Evolutionary conservation across 1,139 yeast genomes (phyloP), one percentile per base, ranked within the genome.

Genomic region (Yamadazyma kanchanaburiensis): DNA sequence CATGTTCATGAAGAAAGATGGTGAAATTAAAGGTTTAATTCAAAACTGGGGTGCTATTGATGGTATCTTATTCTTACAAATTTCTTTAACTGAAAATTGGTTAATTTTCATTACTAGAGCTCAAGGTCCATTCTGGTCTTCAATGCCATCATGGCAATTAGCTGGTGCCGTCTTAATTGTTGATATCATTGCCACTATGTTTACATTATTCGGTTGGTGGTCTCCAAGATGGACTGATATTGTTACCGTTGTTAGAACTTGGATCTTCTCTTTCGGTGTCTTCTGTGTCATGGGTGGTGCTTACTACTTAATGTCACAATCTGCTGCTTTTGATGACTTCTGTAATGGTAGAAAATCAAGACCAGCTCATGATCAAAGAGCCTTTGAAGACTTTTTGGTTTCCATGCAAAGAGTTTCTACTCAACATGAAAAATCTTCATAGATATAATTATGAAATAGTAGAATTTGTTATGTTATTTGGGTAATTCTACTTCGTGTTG

Each of bases 361-460:
- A 73, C 79, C 77, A 52, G 62, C 69, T 57, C 73, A 75, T 40
- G 78, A 82, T 65, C 64, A 60, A 48, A 84, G 96, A 77, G 77
- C 94, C 40, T 68, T 88, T 47, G 97, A 88, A 76, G 96, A 88
- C 70, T 88, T 88, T 78, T 77, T 88, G 65, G 87, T 86, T 55
- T 87, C 96, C 55, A 87, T 88, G 96, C 91, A 85, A 77, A 84
- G 96, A 78, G 96, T 88, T 49, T 88, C 96, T 51, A 88, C 96
- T 68, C 96, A 87, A 74, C 96, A 88, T 74, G 96, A 88, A 77
- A 75, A 75, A 62, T 74, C 80, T 21, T 48, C 70, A 48, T 69
- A 63, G 48, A 41, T 45, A 32, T 22, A 26, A 21, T 31, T 33
- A 21, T 29, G 6, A 18, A 12, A 6, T 17, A 11, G 17, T 11